Evolutionary conservation across 306 rosid species (phyloP).

Genomic region (Dalbergia cochinchinensis): DNA sequence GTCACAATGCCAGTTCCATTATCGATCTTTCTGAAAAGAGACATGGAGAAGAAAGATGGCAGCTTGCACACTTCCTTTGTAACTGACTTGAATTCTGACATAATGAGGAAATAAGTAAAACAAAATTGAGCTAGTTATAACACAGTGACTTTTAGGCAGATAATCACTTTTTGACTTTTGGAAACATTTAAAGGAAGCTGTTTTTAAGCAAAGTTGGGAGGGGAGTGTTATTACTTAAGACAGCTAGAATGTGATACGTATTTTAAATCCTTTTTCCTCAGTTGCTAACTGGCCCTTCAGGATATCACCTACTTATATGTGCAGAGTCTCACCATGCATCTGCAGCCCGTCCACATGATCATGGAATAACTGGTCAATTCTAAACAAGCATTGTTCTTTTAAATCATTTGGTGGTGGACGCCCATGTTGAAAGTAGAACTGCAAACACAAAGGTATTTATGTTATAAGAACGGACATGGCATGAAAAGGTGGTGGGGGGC

Average conservation of each 20-base stretch:
- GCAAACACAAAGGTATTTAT: conserved; percentile 51
- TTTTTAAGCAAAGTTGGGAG: conserved; percentile 11
- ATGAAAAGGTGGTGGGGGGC: not conserved
- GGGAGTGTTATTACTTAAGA: conserved; percentile 35
- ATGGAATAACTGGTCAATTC: conserved; percentile 74
- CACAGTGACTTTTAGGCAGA: conserved; percentile 11
- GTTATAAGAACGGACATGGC: conserved; percentile 39
- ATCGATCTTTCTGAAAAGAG: conserved; percentile 89
- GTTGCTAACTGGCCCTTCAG: conserved; percentile 36
- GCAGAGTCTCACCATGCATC: conserved; percentile 78
- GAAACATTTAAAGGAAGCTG: conserved; percentile 38
- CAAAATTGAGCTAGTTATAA: conserved; percentile 34
- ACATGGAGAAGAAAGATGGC: conserved; percentile 86
- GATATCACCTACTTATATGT: conserved; percentile 40
- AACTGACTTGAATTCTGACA: conserved; percentile 83
- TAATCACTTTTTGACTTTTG: conserved; percentile 22
- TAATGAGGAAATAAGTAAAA: conserved; percentile 51
- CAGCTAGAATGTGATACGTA: conserved; percentile 22
- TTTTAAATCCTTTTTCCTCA: conserved; percentile 26
- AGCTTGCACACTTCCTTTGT: conserved; percentile 97
- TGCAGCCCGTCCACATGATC: conserved; percentile 82
- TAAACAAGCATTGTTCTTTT: conserved; percentile 77
- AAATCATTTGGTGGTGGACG: conserved; percentile 86
- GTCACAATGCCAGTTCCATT: conserved; percentile 80
- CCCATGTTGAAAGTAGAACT: conserved; percentile 95